Evolutionary conservation across 306 rosid species (phyloP).

Genomic region (Dicorynia guianensis): DNA sequence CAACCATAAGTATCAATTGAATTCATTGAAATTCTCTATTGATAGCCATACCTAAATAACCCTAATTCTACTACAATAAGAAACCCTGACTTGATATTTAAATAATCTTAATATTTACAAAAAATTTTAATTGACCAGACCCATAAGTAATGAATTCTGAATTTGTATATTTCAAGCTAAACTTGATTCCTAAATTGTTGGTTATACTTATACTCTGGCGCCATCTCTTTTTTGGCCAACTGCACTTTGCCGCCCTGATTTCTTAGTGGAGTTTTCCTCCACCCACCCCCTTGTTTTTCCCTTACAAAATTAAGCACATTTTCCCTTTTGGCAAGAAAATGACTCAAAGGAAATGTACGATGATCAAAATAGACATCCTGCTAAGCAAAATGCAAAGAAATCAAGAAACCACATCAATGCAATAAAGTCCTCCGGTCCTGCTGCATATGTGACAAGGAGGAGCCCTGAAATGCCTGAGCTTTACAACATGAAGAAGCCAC

Average conservation of each 20-base stretch:
- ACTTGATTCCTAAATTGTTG: background rate
- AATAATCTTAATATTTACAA: background rate
- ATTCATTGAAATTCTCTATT: background rate
- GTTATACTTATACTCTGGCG: too few species aligned
- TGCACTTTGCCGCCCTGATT: too few species aligned
- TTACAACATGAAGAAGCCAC: background rate
- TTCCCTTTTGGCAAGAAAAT: too few species aligned
- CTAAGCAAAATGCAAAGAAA: background rate
- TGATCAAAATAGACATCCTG: background rate
- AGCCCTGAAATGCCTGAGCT: background rate
- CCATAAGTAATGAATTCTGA: background rate
- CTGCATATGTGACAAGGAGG: background rate
- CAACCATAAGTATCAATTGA: background rate
- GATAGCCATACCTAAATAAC: background rate
- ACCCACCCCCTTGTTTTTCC: too few species aligned
- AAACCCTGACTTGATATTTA: background rate
- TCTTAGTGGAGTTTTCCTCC: background rate
- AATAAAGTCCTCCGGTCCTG: background rate
- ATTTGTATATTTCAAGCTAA: background rate
- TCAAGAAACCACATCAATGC: background rate
- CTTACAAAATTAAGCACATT: background rate
- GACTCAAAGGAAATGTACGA: background rate
- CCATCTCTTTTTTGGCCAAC: too few species aligned
- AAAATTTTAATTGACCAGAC: background rate
- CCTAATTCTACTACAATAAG: background rate